These are phyloP conservation scores for Phytophthora brassicae DNA, from an alignment of 352 stramenopile species.

Conservation along the genomic window DNA sequence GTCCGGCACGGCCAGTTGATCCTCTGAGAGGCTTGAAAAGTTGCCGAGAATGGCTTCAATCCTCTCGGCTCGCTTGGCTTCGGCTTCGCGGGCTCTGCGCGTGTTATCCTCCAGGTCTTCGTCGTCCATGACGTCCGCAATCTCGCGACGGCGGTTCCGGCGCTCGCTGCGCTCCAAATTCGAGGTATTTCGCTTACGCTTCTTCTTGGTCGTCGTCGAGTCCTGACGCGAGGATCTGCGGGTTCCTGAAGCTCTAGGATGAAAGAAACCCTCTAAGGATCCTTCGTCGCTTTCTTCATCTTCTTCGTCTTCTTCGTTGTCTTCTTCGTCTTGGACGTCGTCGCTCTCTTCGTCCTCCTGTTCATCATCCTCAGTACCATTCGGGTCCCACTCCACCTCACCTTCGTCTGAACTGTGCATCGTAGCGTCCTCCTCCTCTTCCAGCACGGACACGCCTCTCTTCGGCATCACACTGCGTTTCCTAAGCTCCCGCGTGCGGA, in stretches of 20 bases:
- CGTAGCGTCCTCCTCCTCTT: background rate
- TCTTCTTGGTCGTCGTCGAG: constrained; percentile 1
- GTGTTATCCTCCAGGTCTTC: constrained; percentile 70
- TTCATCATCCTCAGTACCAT: constrained; percentile 12
- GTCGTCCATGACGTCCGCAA: constrained; percentile 69
- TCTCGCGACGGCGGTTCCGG: constrained; percentile 57
- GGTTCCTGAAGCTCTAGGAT: background rate
- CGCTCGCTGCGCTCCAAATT: constrained; percentile 27
- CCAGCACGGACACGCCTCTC: constrained; percentile 9
- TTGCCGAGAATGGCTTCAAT: constrained; percentile 40
- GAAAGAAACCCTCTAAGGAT: constrained; percentile 13
- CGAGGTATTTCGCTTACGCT: constrained; percentile 31
- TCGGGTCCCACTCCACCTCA: constrained; percentile 45
- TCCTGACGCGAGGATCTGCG: background rate
- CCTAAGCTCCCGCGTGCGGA: constrained; percentile 13
- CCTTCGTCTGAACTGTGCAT: constrained; percentile 12
- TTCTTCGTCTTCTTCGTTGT: constrained; percentile 25
- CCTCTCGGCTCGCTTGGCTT: constrained; percentile 50
- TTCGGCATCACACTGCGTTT: constrained; percentile 26
- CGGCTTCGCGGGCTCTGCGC: constrained; percentile 55
- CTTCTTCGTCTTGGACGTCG: constrained; percentile 15
- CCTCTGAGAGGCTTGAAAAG: constrained; percentile 37
- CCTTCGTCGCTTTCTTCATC: constrained; percentile 20
- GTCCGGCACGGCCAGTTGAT: constrained; percentile 33
- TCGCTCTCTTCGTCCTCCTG: constrained; percentile 22